phyloP scores from a whole-genome alignment of 2,329 filamentous ascomycete genomes.

The Colletotrichum incanum region DNA sequence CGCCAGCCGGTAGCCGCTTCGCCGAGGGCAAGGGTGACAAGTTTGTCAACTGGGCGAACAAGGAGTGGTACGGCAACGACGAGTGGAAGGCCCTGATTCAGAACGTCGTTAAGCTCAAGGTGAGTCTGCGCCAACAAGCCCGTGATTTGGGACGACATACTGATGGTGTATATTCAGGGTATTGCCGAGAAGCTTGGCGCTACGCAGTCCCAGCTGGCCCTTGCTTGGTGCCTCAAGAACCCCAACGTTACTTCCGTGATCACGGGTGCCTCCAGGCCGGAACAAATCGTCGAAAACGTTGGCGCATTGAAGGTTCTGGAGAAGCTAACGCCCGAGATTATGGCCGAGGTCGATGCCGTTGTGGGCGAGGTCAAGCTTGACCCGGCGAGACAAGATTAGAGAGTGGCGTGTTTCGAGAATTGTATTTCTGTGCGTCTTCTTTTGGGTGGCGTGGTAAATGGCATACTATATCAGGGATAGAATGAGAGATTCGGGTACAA shows the following conservation, averaged over 20 bases:
- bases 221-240: constrained; percentile 70
- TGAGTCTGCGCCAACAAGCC: constrained; percentile 25
- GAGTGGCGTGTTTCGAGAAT: constrained; percentile 22
- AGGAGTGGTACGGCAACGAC: constrained; percentile 67
- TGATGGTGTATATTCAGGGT: constrained; percentile 48
- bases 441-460: constrained; percentile 23
- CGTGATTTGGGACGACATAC: constrained; percentile 10
- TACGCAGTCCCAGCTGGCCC: constrained; percentile 65
- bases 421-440: constrained; percentile 10
- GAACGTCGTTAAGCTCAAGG: constrained; percentile 60
- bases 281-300: constrained; percentile 68
- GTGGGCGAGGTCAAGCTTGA: constrained; percentile 43
- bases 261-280: constrained; percentile 65
- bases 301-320: constrained; percentile 62
- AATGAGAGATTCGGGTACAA: constrained; percentile 10
- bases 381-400: constrained; percentile 44
- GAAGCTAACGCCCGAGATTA: constrained; percentile 65
- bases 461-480: constrained; percentile 17
- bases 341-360: constrained; percentile 67
- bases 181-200: constrained; percentile 73
- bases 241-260: constrained; percentile 68
- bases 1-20: constrained; percentile 72
- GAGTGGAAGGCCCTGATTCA: constrained; percentile 69
- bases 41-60: constrained; percentile 69
- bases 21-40: constrained; percentile 68